A percentile compares a stretch with the other conserved stretches of the same genome.
Conservation (phyloP, 108 stramenopile species). For the Skeletonema grethae region DNA sequence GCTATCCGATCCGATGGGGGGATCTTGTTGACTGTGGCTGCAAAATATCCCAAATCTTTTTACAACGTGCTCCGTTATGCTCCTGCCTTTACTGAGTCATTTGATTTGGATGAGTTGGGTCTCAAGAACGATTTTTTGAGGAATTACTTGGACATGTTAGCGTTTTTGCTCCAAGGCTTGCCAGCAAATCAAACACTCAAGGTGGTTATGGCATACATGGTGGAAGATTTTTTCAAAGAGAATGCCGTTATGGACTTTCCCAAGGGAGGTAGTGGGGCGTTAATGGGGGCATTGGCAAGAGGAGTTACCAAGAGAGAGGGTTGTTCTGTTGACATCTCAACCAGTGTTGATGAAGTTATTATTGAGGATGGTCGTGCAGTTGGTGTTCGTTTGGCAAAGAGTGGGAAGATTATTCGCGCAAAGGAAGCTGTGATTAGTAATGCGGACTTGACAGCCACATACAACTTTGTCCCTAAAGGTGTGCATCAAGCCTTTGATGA, state of each 20-base stretch:
- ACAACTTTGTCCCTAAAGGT: slow-evolving; percentile 63
- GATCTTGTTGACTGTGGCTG: slow-evolving; percentile 58
- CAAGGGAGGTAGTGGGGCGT: slow-evolving; percentile 81
- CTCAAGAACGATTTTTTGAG: slow-evolving; percentile 83
- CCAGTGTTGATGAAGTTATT: slow-evolving; percentile 83
- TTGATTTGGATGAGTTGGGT: slow-evolving; percentile 75
- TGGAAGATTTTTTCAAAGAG: slow-evolving; percentile 89
- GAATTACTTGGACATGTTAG: slow-evolving; percentile 91
- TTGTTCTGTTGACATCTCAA: slow-evolving; percentile 59
- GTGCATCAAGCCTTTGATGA: slow-evolving; percentile 30
- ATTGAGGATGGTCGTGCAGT: slow-evolving; percentile 78
- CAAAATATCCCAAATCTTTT: slow-evolving; percentile 72
- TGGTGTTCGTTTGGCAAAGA: slow-evolving; percentile 70
- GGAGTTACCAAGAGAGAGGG: slow-evolving; percentile 77
- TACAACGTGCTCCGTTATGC: slow-evolving; percentile 66
- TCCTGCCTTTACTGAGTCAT: slow-evolving; percentile 65
- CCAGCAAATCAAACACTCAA: slow-evolving; percentile 88
- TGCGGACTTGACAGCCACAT: slow-evolving; percentile 83
- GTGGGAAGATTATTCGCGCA: slow-evolving; percentile 70
- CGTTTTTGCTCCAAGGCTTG: slow-evolving; percentile 89
- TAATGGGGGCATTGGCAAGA: slow-evolving; percentile 88
- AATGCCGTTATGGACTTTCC: slow-evolving; percentile 93
- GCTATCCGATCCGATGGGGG: slow-evolving; percentile 72
- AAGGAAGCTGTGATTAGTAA: slow-evolving; percentile 90
- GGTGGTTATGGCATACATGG: slow-evolving; percentile 94